Evolutionary conservation across 108 stramenopile genomes (phyloP).

Genomic region (Fragilariopsis cylindrus): DNA sequence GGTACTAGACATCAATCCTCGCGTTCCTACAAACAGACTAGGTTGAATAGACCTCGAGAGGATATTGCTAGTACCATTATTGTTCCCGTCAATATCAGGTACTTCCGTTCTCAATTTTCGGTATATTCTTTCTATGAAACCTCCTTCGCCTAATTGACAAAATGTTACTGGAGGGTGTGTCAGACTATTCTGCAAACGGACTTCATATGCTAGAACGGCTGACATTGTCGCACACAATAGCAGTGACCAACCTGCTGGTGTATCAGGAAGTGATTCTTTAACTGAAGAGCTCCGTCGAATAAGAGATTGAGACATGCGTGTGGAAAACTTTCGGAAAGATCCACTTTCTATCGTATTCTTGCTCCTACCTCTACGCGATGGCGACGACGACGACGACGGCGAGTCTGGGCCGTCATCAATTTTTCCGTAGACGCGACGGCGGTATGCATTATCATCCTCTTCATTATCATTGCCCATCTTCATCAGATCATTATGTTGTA

Average conservation of each 20-base stretch:
- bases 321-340: conserved; percentile 40
- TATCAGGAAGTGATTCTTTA: conserved; percentile 58
- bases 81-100: neutral
- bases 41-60: conserved; percentile 65
- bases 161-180: conserved; percentile 66
- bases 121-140: conserved; percentile 29
- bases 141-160: conserved; percentile 45
- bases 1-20: conserved; percentile 59
- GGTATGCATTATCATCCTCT: conserved; percentile 18
- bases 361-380: neutral
- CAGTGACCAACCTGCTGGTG: conserved; percentile 66
- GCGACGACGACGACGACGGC: neutral
- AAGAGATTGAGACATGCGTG: conserved; percentile 32
- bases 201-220: conserved; percentile 58
- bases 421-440: conserved; percentile 23
- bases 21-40: conserved; percentile 75
- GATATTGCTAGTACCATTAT: conserved; percentile 29
- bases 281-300: conserved; percentile 41
- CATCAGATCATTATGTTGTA: neutral
- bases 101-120: conserved; percentile 27
- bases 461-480: neutral
- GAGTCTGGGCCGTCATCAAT: neutral
- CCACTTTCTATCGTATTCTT: neutral
- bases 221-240: conserved; percentile 42
- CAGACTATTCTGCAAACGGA: conserved; percentile 48